Conservation (phyloP, 1,284 basidiomycete species). For the Ustilago nuda region DNA sequence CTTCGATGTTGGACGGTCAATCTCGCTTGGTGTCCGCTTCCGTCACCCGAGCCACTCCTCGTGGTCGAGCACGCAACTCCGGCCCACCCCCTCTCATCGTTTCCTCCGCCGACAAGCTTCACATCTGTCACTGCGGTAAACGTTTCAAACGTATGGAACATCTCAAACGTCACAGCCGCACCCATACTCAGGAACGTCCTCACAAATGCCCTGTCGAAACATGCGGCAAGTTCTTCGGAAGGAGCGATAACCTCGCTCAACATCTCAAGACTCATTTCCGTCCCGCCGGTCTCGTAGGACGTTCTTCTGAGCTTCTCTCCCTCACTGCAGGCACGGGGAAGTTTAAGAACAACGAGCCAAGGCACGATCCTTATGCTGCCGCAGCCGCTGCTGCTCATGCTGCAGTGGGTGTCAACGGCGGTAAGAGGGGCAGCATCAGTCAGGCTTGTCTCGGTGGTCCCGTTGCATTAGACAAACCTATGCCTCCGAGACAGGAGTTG, state of each 20-base stretch:
- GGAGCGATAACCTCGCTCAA: conserved; percentile 67
- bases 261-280: conserved; percentile 68
- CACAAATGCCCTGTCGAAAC: conserved; percentile 65
- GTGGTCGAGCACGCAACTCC: conserved; percentile 38
- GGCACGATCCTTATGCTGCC: conserved; percentile 62
- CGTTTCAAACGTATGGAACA: conserved; percentile 69
- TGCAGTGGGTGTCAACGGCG: conserved; percentile 30
- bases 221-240: conserved; percentile 67
- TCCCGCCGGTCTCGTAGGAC: conserved; percentile 53
- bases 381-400: conserved; percentile 50
- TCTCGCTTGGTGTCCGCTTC: conserved; percentile 38
- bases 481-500: conserved; percentile 33
- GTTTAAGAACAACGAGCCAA: conserved; percentile 41
- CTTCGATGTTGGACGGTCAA: conserved; percentile 43
- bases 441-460: conserved; percentile 46
- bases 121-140: conserved; percentile 68
- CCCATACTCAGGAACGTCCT: conserved; percentile 67
- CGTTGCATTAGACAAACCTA: conserved; percentile 46
- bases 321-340: conserved; percentile 42
- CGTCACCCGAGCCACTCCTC: conserved; percentile 44
- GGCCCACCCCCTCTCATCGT: conserved; percentile 66
- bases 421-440: conserved; percentile 35
- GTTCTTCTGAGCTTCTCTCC: conserved; percentile 47
- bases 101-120: conserved; percentile 66
- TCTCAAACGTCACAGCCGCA: conserved; percentile 68